These are phyloP conservation scores for Climacium dendroides DNA, from an alignment of 225 moss, liverwort and hornwort species.

Conservation along the genomic window DNA sequence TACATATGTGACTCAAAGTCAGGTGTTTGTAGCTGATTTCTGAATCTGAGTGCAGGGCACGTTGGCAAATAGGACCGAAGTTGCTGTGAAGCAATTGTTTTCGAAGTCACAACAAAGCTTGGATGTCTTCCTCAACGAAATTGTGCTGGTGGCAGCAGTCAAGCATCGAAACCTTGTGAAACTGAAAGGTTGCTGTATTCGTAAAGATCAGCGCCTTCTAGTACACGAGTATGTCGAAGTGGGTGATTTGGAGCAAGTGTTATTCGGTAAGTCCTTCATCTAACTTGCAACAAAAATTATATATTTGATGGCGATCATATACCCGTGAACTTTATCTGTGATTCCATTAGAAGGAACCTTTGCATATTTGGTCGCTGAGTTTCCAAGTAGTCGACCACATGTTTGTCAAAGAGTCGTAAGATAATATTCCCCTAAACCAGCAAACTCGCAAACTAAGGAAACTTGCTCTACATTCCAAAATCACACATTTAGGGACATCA, in stretches of 20 bases:
- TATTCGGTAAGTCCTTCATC: conserved; percentile 13
- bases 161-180: conserved; percentile 54
- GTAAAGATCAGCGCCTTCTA: conserved; percentile 29
- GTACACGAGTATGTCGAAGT: conserved; percentile 50
- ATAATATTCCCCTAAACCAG: too few relatives aligned
- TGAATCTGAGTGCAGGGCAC: not conserved
- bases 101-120: conserved; percentile 25
- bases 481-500: not conserved
- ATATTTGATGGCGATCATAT: not conserved
- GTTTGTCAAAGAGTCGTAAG: not conserved
- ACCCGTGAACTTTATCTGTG: not conserved
- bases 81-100: conserved; percentile 45
- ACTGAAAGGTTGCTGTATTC: conserved; percentile 51
- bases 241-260: conserved; percentile 23
- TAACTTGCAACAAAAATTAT: not conserved
- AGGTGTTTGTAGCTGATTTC: not conserved
- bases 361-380: not conserved
- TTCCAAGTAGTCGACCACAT: not conserved
- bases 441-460: not conserved
- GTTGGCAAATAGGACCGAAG: conserved; percentile 8
- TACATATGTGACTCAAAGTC: not conserved
- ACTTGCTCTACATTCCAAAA: not conserved
- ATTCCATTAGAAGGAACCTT: not conserved
- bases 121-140: conserved; percentile 45
- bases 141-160: conserved; percentile 42